Evolutionary conservation across 352 stramenopile genomes (phyloP), one percentile per base, ranked within the genome.

Genomic region (Elongisporangium prolatum): DNA sequence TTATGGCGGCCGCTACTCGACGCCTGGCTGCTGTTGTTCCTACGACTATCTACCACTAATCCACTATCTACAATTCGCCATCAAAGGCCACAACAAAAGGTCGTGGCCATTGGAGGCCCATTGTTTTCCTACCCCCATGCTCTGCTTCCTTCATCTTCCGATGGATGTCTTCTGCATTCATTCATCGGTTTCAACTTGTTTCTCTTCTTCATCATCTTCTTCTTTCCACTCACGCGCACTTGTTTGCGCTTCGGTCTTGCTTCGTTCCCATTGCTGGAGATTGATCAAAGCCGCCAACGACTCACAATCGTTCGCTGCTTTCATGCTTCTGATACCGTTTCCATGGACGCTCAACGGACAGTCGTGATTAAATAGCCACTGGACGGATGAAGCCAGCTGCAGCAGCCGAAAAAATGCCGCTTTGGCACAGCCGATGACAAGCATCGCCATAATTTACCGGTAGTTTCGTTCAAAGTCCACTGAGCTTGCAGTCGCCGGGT

Each of bases 131-230:
- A 44, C 34, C 34, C 14, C 34, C 34, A 44, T 44, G 34, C 34
- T 44, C 34, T 34, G 24, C 24, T 34, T 34, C 24, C 24, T 44
- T 24, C 21, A 24, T 58, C 17, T 24, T 34, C 16, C 37, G 21
- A 20, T 17, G 49, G 44, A 49, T 51, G 17, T 25, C 21, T 56
- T 48, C 50, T 51, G 17, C 34, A 16, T 22, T 22, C n/a, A 53
- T 54, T 10, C 21, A n/a, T n/a, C n/a, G n/a, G n/a, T 21, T 24
- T 38, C 52, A 44, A 57, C 40, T 63, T 50, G 53, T 16, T 57
- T 22, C 25, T 22, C 34, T 57, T 48, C 50, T 49, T 48, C 50
- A 58, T 37, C 57, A 51, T 52, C 57, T 25, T 47, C 44, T 60
- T 48, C 44, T 17, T 48, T 44, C 11, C 28, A 38, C 34, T 44